Conservation (phyloP, 148 eudicot genomes). For the Camellia lanceoleosa region DNA sequence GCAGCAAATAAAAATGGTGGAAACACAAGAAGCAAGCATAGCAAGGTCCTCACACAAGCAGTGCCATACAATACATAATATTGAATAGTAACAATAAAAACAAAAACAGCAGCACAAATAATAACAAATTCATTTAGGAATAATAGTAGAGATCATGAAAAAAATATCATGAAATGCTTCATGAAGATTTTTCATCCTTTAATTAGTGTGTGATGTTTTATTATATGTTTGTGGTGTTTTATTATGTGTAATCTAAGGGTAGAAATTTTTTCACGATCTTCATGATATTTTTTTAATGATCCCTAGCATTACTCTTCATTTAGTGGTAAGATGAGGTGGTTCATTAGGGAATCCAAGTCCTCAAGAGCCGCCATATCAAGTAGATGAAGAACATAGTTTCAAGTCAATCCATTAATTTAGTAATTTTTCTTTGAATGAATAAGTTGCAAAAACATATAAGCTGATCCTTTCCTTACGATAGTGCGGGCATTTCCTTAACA, state of each 20-base stretch:
- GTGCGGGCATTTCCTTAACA: neutral
- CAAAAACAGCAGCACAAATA: neutral
- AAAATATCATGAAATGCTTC: too few species aligned
- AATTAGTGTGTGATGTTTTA: too few species aligned
- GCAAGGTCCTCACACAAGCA: too few species aligned
- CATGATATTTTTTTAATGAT: too few species aligned
- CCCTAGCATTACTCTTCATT: too few species aligned
- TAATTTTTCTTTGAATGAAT: conserved; percentile 1
- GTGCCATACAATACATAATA: neutral
- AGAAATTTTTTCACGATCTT: too few species aligned
- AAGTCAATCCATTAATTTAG: neutral
- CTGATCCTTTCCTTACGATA: neutral
- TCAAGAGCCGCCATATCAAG: neutral
- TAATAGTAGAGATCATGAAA: too few species aligned
- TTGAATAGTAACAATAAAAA: neutral
- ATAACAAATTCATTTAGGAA: neutral
- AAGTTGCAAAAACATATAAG: neutral
- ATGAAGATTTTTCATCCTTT: too few species aligned
- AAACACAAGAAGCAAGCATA: neutral
- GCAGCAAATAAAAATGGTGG: neutral
- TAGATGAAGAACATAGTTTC: neutral
- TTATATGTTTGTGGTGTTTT: too few species aligned
- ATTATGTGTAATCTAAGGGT: too few species aligned
- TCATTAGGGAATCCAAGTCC: neutral
- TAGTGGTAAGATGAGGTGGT: neutral